phyloP scores from a whole-genome alignment of 345 rosid species.

The Triadica sebifera region DNA sequence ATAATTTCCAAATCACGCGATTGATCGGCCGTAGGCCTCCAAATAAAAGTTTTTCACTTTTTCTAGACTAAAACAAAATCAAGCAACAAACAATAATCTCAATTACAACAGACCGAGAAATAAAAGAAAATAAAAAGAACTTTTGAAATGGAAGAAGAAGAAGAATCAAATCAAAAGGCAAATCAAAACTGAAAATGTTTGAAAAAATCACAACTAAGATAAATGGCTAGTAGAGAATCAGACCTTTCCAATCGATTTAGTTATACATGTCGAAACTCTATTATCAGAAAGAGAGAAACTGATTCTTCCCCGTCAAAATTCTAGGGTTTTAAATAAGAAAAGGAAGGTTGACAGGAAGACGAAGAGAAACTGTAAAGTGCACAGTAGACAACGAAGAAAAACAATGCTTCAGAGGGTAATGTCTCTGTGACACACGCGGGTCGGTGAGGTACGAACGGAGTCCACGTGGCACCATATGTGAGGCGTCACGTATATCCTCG shows the following conservation, averaged over 20 bases:
- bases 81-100: background rate
- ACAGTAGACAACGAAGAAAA: background rate
- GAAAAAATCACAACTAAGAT: background rate
- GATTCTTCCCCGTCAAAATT: background rate
- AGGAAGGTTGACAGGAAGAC: background rate
- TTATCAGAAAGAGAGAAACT: background rate
- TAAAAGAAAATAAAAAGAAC: background rate
- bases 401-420: background rate
- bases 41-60: background rate
- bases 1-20: background rate
- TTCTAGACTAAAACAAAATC: background rate
- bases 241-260: background rate
- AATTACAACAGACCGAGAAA: background rate
- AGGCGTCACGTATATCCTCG: background rate
- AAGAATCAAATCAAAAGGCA: background rate
- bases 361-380: background rate
- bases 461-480: constrained; percentile 17
- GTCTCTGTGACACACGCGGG: constrained; percentile 16
- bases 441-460: background rate
- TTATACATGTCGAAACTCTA: background rate
- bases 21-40: background rate
- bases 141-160: background rate
- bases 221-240: background rate
- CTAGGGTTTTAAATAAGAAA: constrained; percentile 18
- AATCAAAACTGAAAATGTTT: background rate